Evolutionary conservation across 106 monocot species (phyloP), one percentile per base, ranked within the genome.

Genomic region (Phalaenopsis aphrodite): DNA sequence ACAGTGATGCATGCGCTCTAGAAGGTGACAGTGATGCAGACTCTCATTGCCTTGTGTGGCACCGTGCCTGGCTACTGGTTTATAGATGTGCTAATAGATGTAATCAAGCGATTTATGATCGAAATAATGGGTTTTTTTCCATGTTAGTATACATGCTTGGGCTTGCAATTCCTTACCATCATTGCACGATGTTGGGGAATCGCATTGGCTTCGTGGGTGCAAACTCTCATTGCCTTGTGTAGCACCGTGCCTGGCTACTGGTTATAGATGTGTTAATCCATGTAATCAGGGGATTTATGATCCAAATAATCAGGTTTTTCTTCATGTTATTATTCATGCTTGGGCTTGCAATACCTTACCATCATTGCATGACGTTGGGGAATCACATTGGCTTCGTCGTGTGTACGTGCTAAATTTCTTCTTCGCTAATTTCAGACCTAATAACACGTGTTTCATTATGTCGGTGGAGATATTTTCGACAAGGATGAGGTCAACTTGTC

Each of bases 371-470:
- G 23, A 66, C 72, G 17, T 79, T 78, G 2, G 83, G 81, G 41
- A 45, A 90, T 81, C 89, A 87, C 81, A 82, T 81, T 55, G 91
- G 94, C 6, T 94, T 94, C 83, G 57, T 91, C 8, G 83, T 89
- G 24, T 94, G 83, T 94, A 94, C 75, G 89, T 73, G 4, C 55
- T 89, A 80, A 89, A 91, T 71, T 95, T 95, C 87, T 95, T 95
- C 86, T 30, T 95, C 79, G 92, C 94, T 46, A 95, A 95, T 79
- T 95, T 95, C 79, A 92, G 94, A 2, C 94, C 94, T 61, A 95
- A 95, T 78, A 84, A 82, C 66, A 95, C 90, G 2, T 92, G 92
- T 17, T 95, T 95, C 81, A 85, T 95, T 24, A 88, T 95, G 64
- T 92, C 95, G 21, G 95, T 92, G 21, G 95, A 92, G 88, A 81